A percentile compares a stretch with the other conserved stretches of the same genome.
Evolutionary conservation across 768 basidiomycete species (phyloP).

Genomic region (Ephemerocybe angulata): DNA sequence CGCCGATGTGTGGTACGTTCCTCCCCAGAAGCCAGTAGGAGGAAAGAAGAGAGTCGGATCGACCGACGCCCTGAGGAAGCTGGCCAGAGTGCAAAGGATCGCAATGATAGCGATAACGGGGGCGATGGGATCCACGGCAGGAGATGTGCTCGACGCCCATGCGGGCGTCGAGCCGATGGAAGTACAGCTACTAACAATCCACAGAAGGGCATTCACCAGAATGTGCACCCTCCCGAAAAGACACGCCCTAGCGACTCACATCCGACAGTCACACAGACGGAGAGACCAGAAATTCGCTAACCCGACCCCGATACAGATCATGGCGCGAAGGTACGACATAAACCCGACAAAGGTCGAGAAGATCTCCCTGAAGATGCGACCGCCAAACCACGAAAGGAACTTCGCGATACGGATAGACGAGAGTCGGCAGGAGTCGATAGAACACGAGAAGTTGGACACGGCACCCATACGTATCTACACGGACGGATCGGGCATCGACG

Average conservation of each 20-base stretch:
- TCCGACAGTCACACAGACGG: neutral
- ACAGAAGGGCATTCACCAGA: slow-evolving; percentile 6
- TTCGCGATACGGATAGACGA: slow-evolving; percentile 4
- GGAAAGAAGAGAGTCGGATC: slow-evolving; percentile 9
- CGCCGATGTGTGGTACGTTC: slow-evolving; percentile 23
- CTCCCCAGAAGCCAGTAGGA: neutral
- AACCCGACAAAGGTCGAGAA: slow-evolving; percentile 14
- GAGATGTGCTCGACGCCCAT: slow-evolving; percentile 16
- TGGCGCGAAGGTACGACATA: slow-evolving; percentile 4
- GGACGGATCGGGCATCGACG: slow-evolving; percentile 19
- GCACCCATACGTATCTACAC: slow-evolving; percentile 14
- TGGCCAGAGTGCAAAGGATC: slow-evolving; percentile 15
- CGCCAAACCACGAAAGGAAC: neutral
- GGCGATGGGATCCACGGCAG: slow-evolving; percentile 16
- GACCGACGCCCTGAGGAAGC: slow-evolving; percentile 8
- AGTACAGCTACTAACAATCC: slow-evolving; percentile 8
- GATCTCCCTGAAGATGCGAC: neutral
- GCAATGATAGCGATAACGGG: slow-evolving; percentile 22
- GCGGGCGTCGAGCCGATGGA: slow-evolving; percentile 14
- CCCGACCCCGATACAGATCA: slow-evolving; percentile 8
- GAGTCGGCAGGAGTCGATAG: neutral
- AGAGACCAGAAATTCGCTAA: neutral
- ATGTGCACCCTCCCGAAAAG: slow-evolving; percentile 14
- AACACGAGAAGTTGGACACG: slow-evolving; percentile 4
- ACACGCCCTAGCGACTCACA: slow-evolving; percentile 11